Evolutionary conservation across 2,329 filamentous ascomycete species (phyloP), one percentile per base, ranked within the genome.

Genomic region (Ilyonectria mors-panacis): DNA sequence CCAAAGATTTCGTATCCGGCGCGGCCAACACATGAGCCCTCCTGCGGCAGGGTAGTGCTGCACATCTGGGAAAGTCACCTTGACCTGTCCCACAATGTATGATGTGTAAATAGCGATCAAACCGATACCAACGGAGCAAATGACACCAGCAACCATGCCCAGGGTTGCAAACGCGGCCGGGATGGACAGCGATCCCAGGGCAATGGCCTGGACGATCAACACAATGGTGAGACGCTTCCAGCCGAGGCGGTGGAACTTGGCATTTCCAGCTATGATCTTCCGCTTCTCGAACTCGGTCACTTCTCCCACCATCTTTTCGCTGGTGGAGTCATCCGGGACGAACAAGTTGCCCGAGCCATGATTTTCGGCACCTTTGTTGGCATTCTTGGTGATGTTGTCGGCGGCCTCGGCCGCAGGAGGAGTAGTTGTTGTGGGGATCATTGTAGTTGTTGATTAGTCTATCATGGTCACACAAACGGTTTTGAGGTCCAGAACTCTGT

Each of bases 31-130:
- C 58, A 92, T 81, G 45, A 92, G 81, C 53, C 86, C 81, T 6
- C 88, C 89, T 8, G 87, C 90, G 72, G 92, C 90, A 19, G 88
- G 87, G 76, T 91, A 91, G 72, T 86, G 88, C 55, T 86, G 84
- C 44, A 92, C 83, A 17, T 87, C 80, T 3, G 89, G 88, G 74
- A 77, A 78, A 63, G 76, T 78, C 63, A 83, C 68, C 76, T 83
- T 83, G 66, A 80, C 76, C 73, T 81, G 78, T 53, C 81, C 81
- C 68, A 82, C 76, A 44, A 82, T 75, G 69, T 81, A 78, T 59
- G 77, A 78, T 51, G 79, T 78, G 75, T 82, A 82, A 67, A 82
- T 79, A 69, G 81, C 81, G 44, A 81, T 61, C 10, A 81, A 48
- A 10, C 81, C 81, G 33, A 82, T 72, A 12, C 70, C 68, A 35